Base-by-base conservation (phyloP, 2,329 filamentous ascomycete genomes). In the Cladophialophora bantiana region DNA sequence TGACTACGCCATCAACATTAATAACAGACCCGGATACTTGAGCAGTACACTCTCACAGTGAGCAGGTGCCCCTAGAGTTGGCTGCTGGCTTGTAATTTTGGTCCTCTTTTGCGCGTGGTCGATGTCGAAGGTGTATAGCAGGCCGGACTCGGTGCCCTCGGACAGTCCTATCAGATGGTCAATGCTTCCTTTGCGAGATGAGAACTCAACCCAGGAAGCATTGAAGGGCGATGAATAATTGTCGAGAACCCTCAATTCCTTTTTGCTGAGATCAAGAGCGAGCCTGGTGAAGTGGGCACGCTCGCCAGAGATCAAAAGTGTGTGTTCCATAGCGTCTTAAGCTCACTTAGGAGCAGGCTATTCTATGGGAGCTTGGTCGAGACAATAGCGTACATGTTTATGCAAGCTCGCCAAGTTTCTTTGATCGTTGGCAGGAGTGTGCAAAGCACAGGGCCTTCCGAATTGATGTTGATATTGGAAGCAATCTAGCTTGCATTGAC, bases 51-150 rank as follows among this genome's bases (percentile, higher is more conserved):
- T 18, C 48, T 52, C 26, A 52, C 48, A 52, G 48, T 52, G 48
- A 52, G 48, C 48, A 52, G 48, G 48, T 10, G 48, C 48, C 20
- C 48, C 48, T n/a, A 52, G 48, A 4, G 48, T 52, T 10, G 48
- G 15, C 15, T 52, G 48, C 26, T 52, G 48, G 48, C 48, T 52
- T 4, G 48, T 26, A 13, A 52, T 52, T 9, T 52, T 52, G 48
- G 9, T 18, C 2, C 9, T 52, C 48, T 52, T 52, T 26, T 52
- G 3, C 48, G 6, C 18, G 4, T 52, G 48, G 15, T 52, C 48
- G 48, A 52, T 52, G 13, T 52, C 48, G 18, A 52, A 52, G 26
- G 7, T 52, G 48, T 52, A 52, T 20, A 52, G 18, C 3, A 52
- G 48, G 9, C 48, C 48, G 48, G 48, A 20, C 18, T 52, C 48